Percentiles rank a stretch among this genome's conserved stretches.
phyloP scores from a whole-genome alignment of 2,329 filamentous ascomycete genomes.

The Diatrype stigma region DNA sequence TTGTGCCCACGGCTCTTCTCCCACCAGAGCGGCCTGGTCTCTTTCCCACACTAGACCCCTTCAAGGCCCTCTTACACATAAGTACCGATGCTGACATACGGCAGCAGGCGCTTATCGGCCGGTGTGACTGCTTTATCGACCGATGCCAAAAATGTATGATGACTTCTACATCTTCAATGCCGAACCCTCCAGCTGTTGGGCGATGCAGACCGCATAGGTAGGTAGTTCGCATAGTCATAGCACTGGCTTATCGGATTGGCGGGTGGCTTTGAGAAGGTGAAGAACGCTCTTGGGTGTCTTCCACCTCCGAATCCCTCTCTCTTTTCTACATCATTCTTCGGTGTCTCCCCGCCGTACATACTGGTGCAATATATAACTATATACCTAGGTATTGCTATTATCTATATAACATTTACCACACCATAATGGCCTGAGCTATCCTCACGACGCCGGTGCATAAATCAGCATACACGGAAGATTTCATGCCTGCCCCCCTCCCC shows the following conservation, averaged over 20 bases:
- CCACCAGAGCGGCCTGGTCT: constrained; percentile 3
- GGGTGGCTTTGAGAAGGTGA: constrained; percentile 1
- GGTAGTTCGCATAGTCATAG: no score
- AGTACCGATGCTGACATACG: no score
- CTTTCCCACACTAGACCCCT: not conserved
- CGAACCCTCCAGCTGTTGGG: not conserved
- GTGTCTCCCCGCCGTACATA: not conserved
- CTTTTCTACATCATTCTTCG: not conserved
- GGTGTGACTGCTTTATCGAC: constrained; percentile 1
- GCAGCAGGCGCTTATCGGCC: not conserved
- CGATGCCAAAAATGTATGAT: constrained; percentile 22
- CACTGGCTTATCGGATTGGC: not conserved
- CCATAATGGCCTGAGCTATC: no score
- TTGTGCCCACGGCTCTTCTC: not conserved
- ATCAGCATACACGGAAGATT: not conserved
- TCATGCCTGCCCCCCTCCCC: not conserved
- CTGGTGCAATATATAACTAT: not conserved
- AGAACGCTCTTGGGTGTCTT: constrained; percentile 4
- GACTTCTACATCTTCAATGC: constrained; percentile 21
- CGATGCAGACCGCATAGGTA: not conserved
- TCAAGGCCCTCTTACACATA: not conserved
- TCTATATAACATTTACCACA: not conserved
- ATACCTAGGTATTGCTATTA: not conserved
- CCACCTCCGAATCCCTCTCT: not conserved
- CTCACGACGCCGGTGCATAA: not conserved